phyloP scores from a whole-genome alignment of 2,329 filamentous ascomycete species.

The Scedosporium boydii region DNA sequence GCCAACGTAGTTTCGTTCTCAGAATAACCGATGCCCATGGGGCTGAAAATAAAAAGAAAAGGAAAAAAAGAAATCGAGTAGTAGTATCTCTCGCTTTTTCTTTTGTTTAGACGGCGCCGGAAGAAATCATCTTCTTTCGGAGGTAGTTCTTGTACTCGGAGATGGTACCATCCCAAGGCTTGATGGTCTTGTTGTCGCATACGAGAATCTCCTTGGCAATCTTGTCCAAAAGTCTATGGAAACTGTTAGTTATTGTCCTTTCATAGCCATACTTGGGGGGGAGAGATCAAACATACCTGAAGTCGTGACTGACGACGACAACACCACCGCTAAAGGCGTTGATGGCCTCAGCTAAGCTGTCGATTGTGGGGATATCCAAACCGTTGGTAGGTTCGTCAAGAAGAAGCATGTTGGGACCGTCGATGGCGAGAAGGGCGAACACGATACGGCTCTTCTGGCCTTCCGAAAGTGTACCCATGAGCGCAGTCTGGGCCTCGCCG shows the following conservation, averaged over 20 bases:
- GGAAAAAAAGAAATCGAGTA: not conserved
- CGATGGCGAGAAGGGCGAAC: slow-evolving; percentile 91
- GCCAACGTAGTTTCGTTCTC: not conserved
- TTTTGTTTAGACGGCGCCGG: slow-evolving; percentile 68
- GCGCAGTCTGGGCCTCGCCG: slow-evolving; percentile 87
- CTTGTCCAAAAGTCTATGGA: slow-evolving; percentile 80
- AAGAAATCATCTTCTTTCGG: slow-evolving; percentile 94
- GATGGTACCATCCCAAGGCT: slow-evolving; percentile 79
- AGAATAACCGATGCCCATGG: not conserved
- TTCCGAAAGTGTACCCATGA: slow-evolving; percentile 97
- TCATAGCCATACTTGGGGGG: not conserved
- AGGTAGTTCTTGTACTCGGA: slow-evolving; percentile 97
- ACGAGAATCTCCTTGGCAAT: slow-evolving; percentile 99
- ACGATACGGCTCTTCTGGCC: slow-evolving; percentile 98
- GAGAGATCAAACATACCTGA: slow-evolving; percentile 58
- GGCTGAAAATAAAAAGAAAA: not conserved
- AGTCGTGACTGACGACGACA: slow-evolving; percentile 96
- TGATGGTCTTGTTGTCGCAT: slow-evolving; percentile 95
- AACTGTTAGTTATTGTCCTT: slow-evolving; percentile 11
- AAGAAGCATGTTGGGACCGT: slow-evolving; percentile 92
- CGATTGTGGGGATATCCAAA: slow-evolving; percentile 97
- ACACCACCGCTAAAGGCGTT: slow-evolving; percentile 95
- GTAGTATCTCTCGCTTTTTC: too few species aligned
- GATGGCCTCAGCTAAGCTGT: slow-evolving; percentile 94
- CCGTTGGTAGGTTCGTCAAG: slow-evolving; percentile 99